phyloP scores from a whole-genome alignment of 176 grass and related monocot genomes.

The Carex scoparia region DNA sequence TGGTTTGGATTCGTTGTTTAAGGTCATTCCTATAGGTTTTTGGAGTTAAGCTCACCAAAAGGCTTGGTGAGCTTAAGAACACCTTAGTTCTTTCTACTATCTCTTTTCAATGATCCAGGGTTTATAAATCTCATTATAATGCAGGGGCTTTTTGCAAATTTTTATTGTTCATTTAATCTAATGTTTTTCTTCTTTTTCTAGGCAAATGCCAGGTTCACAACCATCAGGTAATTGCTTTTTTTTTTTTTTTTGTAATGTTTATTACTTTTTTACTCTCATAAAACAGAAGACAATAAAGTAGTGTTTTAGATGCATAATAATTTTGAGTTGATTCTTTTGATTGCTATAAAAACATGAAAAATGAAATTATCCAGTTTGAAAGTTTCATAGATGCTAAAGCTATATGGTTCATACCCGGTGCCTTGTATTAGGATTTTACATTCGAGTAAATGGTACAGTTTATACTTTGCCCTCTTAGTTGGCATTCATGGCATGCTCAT shows the following conservation, averaged over 20 bases:
- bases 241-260: neutral
- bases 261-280: neutral
- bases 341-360: neutral
- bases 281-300: neutral
- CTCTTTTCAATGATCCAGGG: neutral
- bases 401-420: neutral
- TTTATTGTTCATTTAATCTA: constrained; percentile 26
- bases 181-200: constrained; percentile 29
- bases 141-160: neutral
- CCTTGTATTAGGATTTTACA: neutral
- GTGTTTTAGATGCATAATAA: neutral
- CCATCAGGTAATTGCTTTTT: constrained; percentile 51
- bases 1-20: no score
- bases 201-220: constrained; percentile 51
- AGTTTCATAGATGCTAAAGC: neutral
- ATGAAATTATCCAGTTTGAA: neutral
- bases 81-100: no score
- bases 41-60: no score
- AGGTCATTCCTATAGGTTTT: no score
- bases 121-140: neutral
- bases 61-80: no score
- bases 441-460: neutral
- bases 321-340: neutral
- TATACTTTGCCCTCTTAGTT: neutral
- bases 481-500: neutral